Evolutionary conservation across 169 alveolate species (phyloP).

Genomic region (Cryptosporidium muris): DNA sequence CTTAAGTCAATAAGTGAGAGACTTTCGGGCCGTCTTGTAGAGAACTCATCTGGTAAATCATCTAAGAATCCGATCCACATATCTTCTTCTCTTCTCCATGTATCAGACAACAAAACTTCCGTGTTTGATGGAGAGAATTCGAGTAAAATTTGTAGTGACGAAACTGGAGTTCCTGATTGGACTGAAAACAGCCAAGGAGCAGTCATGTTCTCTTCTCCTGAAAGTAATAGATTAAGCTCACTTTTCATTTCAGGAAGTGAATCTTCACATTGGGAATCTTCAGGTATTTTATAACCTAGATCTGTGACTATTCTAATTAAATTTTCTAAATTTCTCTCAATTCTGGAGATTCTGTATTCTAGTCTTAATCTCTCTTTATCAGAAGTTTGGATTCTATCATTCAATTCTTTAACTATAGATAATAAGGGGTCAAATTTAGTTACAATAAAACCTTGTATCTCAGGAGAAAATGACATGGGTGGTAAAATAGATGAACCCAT

Average conservation of each 20-base stretch:
- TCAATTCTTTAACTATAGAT: conserved; percentile 88
- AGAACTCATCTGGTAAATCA: conserved; percentile 86
- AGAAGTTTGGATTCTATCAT: conserved; percentile 85
- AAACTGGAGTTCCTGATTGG: conserved; percentile 89
- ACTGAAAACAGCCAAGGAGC: conserved; percentile 91
- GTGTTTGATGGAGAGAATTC: conserved; percentile 86
- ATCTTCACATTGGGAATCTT: conserved; percentile 49
- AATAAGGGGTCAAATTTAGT: conserved; percentile 89
- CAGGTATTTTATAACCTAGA: conserved; percentile 65
- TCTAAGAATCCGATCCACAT: conserved; percentile 75
- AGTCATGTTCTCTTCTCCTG: conserved; percentile 70
- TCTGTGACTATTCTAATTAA: conserved; percentile 59
- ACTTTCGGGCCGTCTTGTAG: conserved; percentile 81
- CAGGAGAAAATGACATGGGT: conserved; percentile 79
- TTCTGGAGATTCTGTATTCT: conserved; percentile 61
- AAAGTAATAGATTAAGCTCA: conserved; percentile 49
- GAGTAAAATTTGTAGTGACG: conserved; percentile 87
- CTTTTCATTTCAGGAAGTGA: conserved; percentile 60
- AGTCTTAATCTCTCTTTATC: conserved; percentile 80
- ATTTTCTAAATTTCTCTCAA: conserved; percentile 52
- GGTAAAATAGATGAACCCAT: conserved; percentile 48
- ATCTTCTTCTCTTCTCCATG: conserved; percentile 87
- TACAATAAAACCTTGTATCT: conserved; percentile 84
- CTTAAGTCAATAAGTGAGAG: conserved; percentile 56
- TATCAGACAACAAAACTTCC: conserved; percentile 83